phyloP scores from a whole-genome alignment of 352 stramenopile genomes.

The Phytophthora foliorum region DNA sequence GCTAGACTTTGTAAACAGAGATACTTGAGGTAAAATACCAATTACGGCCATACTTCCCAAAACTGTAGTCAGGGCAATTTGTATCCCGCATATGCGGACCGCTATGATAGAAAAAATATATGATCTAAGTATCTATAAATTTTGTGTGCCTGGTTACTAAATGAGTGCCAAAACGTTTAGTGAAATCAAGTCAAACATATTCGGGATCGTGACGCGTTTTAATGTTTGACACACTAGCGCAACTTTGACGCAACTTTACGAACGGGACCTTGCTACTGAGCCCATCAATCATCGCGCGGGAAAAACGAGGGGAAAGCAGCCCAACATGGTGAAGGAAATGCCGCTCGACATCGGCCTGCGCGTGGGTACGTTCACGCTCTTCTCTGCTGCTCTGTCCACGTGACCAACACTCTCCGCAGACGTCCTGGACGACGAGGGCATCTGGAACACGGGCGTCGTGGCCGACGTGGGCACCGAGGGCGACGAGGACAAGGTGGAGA shows the following conservation, averaged over 20 bases:
- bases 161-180: too few relatives aligned
- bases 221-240: not conserved
- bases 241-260: too few relatives aligned
- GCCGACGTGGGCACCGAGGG: conserved; percentile 73
- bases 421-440: conserved; percentile 84
- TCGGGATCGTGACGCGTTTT: conserved; percentile 3
- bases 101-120: too few relatives aligned
- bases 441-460: conserved; percentile 84
- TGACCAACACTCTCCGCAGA: conserved; percentile 44
- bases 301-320: conserved; percentile 6
- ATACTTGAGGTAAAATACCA: too few relatives aligned
- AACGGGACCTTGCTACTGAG: not conserved
- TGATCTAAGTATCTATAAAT: too few relatives aligned
- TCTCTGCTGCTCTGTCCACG: not conserved
- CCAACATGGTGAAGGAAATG: conserved; percentile 48
- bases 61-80: too few relatives aligned
- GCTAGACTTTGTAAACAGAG: conserved; percentile 12
- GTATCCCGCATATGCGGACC: too few relatives aligned
- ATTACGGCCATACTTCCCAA: too few relatives aligned
- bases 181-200: too few relatives aligned
- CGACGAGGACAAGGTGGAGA: conserved; percentile 62
- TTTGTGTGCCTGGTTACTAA: too few relatives aligned
- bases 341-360: conserved; percentile 77
- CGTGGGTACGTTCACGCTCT: conserved; percentile 60
- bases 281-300: conserved; percentile 6